A percentile compares a stretch with the other conserved stretches of the same genome.
phyloP scores from a whole-genome alignment of 78 protist species.

The Mantamonas sphyraenae region DNA sequence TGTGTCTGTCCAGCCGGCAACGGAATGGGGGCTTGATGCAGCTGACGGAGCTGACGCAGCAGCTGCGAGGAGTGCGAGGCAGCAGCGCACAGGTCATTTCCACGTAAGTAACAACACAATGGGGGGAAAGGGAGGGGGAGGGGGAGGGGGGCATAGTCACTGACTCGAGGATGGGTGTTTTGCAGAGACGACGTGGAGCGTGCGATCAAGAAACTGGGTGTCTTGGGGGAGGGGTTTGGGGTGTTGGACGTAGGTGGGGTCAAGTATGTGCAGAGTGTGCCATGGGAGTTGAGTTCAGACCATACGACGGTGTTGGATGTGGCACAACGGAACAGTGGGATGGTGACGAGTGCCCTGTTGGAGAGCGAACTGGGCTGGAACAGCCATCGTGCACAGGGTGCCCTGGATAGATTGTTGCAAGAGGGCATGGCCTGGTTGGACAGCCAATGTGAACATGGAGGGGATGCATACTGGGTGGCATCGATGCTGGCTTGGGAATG shows the following conservation, averaged over 20 bases:
- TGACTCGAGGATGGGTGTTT: too few species aligned
- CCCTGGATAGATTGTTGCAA: slow-evolving; percentile 22
- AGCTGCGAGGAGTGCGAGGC: slow-evolving; percentile 37
- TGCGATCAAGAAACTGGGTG: slow-evolving; percentile 56
- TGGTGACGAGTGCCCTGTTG: slow-evolving; percentile 6
- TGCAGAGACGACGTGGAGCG: slow-evolving; percentile 65
- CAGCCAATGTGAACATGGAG: neutral
- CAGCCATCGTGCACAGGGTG: neutral
- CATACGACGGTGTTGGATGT: slow-evolving; percentile 33
- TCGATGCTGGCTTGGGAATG: too few species aligned
- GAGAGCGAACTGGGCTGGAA: slow-evolving; percentile 17
- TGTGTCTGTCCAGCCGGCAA: slow-evolving; percentile 65
- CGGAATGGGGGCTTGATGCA: slow-evolving; percentile 81
- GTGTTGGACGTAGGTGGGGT: slow-evolving; percentile 27
- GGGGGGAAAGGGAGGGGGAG: too few species aligned
- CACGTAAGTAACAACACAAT: slow-evolving; percentile 5
- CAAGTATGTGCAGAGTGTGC: slow-evolving; percentile 70
- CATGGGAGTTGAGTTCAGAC: slow-evolving; percentile 72
- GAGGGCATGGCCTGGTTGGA: slow-evolving; percentile 58
- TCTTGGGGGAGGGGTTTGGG: slow-evolving; percentile 54
- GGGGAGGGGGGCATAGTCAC: too few species aligned
- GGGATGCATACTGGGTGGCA: too few species aligned
- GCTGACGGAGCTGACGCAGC: slow-evolving; percentile 32
- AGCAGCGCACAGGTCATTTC: slow-evolving; percentile 34
- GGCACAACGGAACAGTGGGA: slow-evolving; percentile 28